Percentiles rank a stretch among this genome's conserved stretches.
phyloP scores from a whole-genome alignment of 176 grass and related monocot genomes.

The Juncus effusus region DNA sequence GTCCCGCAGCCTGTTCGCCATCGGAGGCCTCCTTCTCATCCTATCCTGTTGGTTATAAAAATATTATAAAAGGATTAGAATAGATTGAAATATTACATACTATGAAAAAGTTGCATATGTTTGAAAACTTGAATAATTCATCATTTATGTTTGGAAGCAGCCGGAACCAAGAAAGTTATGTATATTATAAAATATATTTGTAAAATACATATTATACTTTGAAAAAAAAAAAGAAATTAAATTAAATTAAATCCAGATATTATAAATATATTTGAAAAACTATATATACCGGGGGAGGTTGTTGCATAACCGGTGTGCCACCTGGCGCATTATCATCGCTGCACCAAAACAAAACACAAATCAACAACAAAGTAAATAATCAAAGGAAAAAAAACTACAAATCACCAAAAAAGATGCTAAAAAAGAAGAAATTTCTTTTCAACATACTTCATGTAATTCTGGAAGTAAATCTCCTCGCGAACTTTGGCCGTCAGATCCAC shows the following conservation, averaged over 20 bases:
- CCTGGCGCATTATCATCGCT: conserved; percentile 94
- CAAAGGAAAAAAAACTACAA: not conserved
- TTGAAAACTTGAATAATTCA: no score
- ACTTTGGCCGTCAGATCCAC: conserved; percentile 93
- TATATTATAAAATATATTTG: no score
- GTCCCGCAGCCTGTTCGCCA: conserved; percentile 60
- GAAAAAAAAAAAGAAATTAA: no score
- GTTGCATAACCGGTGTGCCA: conserved; percentile 97
- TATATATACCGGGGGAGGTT: conserved; percentile 67
- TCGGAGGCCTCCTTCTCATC: conserved; percentile 50
- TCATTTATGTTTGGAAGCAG: no score
- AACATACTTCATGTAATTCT: conserved; percentile 98
- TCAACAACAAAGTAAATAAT: conserved; percentile 6
- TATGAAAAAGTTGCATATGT: no score
- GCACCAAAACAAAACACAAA: conserved; percentile 41
- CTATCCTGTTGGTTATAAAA: conserved; percentile 43
- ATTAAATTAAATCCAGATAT: no score
- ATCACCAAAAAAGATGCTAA: not conserved
- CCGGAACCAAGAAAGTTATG: no score
- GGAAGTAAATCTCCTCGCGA: conserved; percentile 86
- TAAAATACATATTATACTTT: no score
- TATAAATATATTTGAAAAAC: not conserved
- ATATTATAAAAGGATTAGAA: no score
- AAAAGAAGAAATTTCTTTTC: conserved; percentile 14
- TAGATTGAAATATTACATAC: no score